Conservation (phyloP, 352 stramenopile species). For the Peronospora belbahrii region DNA sequence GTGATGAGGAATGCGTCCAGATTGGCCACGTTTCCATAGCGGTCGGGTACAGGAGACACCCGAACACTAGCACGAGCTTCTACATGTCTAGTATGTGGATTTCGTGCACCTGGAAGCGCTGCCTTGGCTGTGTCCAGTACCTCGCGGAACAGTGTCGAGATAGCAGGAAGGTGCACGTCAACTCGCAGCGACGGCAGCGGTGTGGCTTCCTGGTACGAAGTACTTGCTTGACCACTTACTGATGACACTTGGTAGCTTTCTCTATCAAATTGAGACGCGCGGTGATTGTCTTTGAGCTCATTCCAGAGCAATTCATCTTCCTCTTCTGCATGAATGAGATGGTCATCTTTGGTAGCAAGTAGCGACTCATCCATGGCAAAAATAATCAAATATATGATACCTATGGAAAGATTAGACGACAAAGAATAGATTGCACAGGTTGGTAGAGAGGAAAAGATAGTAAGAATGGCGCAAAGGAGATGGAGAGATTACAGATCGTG, state of each 20-base stretch:
- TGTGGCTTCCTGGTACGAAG: neutral
- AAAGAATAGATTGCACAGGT: slow-evolving; percentile 3
- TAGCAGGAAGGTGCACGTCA: slow-evolving; percentile 65
- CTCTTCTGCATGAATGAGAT: slow-evolving; percentile 25
- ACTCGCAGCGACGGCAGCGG: slow-evolving; percentile 56
- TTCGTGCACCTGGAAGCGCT: slow-evolving; percentile 19
- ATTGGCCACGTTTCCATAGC: slow-evolving; percentile 65
- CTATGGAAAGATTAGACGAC: slow-evolving; percentile 2
- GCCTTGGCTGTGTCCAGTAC: slow-evolving; percentile 49
- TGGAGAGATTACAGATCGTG: slow-evolving; percentile 1
- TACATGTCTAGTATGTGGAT: slow-evolving; percentile 6
- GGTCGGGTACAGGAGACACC: slow-evolving; percentile 51
- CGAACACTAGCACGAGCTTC: neutral
- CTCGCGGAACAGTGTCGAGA: slow-evolving; percentile 69
- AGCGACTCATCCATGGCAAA: slow-evolving; percentile 62
- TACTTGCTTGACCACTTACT: slow-evolving; percentile 19
- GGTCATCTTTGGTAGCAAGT: slow-evolving; percentile 29
- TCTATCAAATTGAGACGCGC: slow-evolving; percentile 18
- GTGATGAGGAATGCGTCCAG: slow-evolving; percentile 89
- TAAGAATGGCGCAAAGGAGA: neutral
- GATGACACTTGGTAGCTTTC: slow-evolving; percentile 11
- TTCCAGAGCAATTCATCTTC: slow-evolving; percentile 80
- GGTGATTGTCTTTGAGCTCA: slow-evolving; percentile 59
- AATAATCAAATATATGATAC: neutral
- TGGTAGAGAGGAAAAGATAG: neutral